Base-by-base conservation (phyloP, 139 green algal species). In the Picochlorum sp. region DNA sequence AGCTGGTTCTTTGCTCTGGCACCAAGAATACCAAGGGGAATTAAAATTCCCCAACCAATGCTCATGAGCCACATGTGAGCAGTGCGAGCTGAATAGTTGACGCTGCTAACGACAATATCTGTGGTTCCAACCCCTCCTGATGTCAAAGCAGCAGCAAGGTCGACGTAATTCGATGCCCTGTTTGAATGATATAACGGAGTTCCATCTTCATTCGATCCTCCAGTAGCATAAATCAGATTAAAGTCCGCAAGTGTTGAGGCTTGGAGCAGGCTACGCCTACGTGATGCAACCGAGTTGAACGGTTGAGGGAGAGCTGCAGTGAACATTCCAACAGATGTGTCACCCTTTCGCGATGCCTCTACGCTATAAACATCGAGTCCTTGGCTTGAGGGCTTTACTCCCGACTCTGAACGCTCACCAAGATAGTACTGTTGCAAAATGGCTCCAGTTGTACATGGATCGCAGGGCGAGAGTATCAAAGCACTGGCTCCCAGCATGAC, bases 21-120 rank as follows among this genome's bases (percentile, higher is more conserved):
- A 2, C 57, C 53, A 10, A 80, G 4, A 29, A 81, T 60, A 32
- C 64, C 73, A 2, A 69, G 10, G 0, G 72, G 73, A 7, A 80
- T 62, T 6, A 81, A 30, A 1, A 77, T n/a, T 0, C 72, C 72
- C 65, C 64, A 79, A 37, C 43, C 57, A 2, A 76, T 51, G 26
- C 33, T 57, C 58, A 76, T 72, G 10, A 80, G 50, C 57, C 62
- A 60, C 49, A 28, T 69, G 39, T 80, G 73, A 0, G 57, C 69
- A 28, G 67, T 37, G 25, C 25, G n/a, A 7, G 16, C 10, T 1
- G 61, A 24, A 16, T 6, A n/a, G 22, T 16, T 45, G 12, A 28
- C 16, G 1, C 14, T 22, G 43, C 28, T 41, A 22, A 7, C 14
- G 49, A 20, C 3, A 33, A 54, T 28, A 51, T 39, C 24, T 26